phyloP scores from a whole-genome alignment of 768 basidiomycete genomes.

The Trametes cubensis region DNA sequence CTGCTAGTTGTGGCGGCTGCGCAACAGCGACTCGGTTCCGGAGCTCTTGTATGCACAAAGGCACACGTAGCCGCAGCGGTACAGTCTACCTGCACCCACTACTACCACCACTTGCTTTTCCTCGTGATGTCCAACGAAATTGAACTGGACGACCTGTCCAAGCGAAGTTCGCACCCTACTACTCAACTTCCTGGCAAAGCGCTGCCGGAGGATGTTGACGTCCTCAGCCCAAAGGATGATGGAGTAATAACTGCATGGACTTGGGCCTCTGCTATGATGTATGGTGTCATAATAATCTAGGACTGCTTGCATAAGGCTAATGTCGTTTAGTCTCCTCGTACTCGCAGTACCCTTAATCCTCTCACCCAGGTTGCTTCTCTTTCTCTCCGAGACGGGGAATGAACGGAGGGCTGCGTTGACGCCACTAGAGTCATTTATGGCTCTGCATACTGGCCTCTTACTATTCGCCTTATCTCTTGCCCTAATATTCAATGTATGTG shows the following conservation, averaged over 20 bases:
- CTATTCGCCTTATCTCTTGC: slow-evolving; percentile 57
- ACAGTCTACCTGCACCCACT: background rate
- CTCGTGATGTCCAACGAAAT: slow-evolving; percentile 37
- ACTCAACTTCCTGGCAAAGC: too few species aligned
- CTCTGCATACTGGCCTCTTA: slow-evolving; percentile 65
- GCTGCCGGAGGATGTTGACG: slow-evolving; percentile 12
- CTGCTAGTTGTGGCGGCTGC: background rate
- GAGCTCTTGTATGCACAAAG: background rate
- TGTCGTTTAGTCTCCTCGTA: slow-evolving; percentile 24
- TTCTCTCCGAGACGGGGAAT: slow-evolving; percentile 54
- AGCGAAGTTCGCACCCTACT: background rate
- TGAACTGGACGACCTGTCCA: slow-evolving; percentile 45
- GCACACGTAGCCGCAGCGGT: slow-evolving; percentile 6
- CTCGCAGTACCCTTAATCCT: slow-evolving; percentile 39
- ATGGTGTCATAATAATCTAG: slow-evolving; percentile 8
- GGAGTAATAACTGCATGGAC: slow-evolving; percentile 42
- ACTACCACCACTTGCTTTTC: background rate
- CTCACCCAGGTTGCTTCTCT: slow-evolving; percentile 69
- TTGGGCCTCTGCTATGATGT: slow-evolving; percentile 38
- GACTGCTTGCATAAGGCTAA: background rate
- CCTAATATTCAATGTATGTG: slow-evolving; percentile 59
- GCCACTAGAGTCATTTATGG: slow-evolving; percentile 68
- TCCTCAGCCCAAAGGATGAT: slow-evolving; percentile 21
- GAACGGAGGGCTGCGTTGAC: slow-evolving; percentile 55
- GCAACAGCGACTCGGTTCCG: too few species aligned